Conservation (phyloP, 441 rosid genomes). For the Francoa sonchifolia region DNA sequence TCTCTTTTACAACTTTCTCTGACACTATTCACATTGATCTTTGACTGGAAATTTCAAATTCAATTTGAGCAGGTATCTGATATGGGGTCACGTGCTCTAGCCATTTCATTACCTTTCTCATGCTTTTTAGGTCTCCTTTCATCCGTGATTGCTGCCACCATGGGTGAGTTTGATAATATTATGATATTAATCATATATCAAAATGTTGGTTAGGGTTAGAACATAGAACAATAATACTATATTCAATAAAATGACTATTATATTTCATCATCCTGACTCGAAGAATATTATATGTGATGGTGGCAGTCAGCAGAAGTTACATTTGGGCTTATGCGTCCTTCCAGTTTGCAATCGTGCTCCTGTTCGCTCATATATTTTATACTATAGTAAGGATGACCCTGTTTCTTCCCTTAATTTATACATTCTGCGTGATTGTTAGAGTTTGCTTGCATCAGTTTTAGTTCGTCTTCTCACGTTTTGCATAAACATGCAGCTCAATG, state of each 20-base stretch:
- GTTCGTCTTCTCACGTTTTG: conserved; percentile 3
- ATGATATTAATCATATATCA: too few relatives aligned
- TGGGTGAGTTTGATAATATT: conserved; percentile 34
- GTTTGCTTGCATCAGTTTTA: background rate
- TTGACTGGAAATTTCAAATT: conserved; percentile 4
- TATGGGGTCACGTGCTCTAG: conserved; percentile 32
- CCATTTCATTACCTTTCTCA: conserved; percentile 28
- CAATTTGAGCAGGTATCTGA: conserved; percentile 20
- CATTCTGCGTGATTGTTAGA: background rate
- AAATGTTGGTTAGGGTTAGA: too few relatives aligned
- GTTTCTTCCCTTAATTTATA: background rate
- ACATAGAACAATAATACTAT: too few relatives aligned
- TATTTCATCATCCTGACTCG: conserved; percentile 4
- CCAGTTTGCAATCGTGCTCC: conserved; percentile 32
- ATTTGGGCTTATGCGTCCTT: conserved; percentile 34
- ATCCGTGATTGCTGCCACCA: conserved; percentile 25
- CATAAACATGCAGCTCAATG: conserved; percentile 19
- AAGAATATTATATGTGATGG: conserved; percentile 10
- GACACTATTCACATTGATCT: background rate
- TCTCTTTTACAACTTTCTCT: too few relatives aligned
- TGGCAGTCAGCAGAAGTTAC: conserved; percentile 32
- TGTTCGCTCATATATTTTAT: conserved; percentile 34
- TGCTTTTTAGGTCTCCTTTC: conserved; percentile 30
- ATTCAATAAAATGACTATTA: background rate
- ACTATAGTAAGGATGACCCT: conserved; percentile 20